Conservation (phyloP, 257 asterid genomes). For the Dorcoceras hygrometricum region DNA sequence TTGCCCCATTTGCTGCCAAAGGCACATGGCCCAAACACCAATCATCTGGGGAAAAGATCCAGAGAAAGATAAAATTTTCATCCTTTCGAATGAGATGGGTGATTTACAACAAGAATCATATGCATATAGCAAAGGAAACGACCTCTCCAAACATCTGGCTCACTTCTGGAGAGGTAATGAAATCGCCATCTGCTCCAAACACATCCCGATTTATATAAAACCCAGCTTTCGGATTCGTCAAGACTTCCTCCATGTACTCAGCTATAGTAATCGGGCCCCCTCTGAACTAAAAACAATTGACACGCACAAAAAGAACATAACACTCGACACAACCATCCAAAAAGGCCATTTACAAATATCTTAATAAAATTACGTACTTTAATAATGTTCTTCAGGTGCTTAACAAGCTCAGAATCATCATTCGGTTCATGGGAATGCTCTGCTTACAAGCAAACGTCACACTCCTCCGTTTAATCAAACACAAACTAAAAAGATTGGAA, state of each 20-base stretch:
- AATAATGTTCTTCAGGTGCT: slow-evolving; percentile 78
- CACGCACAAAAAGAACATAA: slow-evolving; percentile 21
- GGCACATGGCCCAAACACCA: slow-evolving; percentile 95
- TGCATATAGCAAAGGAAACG: background rate
- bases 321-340: slow-evolving; percentile 5
- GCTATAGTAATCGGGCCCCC: slow-evolving; percentile 97
- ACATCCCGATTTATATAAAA: slow-evolving; percentile 92
- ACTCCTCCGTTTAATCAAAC: slow-evolving; percentile 6
- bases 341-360: background rate
- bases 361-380: slow-evolving; percentile 42
- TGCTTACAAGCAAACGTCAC: slow-evolving; percentile 29
- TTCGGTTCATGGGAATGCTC: slow-evolving; percentile 76
- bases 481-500: background rate
- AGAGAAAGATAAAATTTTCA: slow-evolving; percentile 1
- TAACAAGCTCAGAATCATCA: slow-evolving; percentile 72
- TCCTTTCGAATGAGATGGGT: background rate
- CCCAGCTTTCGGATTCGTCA: slow-evolving; percentile 88
- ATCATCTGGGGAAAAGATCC: slow-evolving; percentile 52
- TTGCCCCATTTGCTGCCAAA: slow-evolving; percentile 99
- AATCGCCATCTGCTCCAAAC: slow-evolving; percentile 89
- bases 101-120: background rate
- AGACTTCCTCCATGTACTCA: slow-evolving; percentile 96
- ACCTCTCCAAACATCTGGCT: slow-evolving; percentile 99
- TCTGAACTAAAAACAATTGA: slow-evolving; percentile 58
- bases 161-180: slow-evolving; percentile 97